Evolutionary conservation across 2,329 filamentous ascomycete genomes (phyloP), one percentile per base, ranked within the genome.

Genomic region (Boeremia lycopersici): DNA sequence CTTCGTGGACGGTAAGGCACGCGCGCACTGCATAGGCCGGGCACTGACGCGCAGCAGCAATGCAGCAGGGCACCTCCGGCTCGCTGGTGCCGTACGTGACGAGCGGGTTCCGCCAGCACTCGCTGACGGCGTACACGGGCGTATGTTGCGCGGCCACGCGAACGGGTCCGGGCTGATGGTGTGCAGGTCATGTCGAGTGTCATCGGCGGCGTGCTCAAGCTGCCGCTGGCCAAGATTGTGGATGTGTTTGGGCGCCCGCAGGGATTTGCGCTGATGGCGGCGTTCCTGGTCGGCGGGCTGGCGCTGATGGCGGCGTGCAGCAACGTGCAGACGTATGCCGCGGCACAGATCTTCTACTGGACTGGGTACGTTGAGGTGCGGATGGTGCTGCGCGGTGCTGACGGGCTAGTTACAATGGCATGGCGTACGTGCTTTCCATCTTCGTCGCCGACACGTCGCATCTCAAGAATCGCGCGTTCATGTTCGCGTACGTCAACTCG

Each of bases 361-460:
- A 81, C 87, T 30, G 87, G 87, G 39, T 64, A 53, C 25, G 80
- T 81, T 6, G 15, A 6, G 17, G 11, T 8, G 26, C 6, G 23
- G 8, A 11, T 17, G 10, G 15, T 36, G 2, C 3, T 15, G 28
- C 5, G 8, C 23, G n/a, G 28, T 31, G 28, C 31, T 49, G 9
- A 39, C 13, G 13, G 4, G 5, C 13, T 9, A 54, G 51, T 0
- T 54, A 60, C 43, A 81, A 82, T 9, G 84, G 84, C 4, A 74
- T 88, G 23, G 79, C 78, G 48, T 88, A 86, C 62, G 80, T 81
- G 25, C 76, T 89, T 13, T 81, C 81, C 55, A 81, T 90, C 19
- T 85, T 90, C 61, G 82, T 88, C 51, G 84, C 87, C 23, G 88
- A 90, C 63, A 88, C 85, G 1, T 85, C 86, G 0, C 79, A 80